These are phyloP conservation scores for Rhododendron williamsianum DNA, from an alignment of 148 eudicot genomes.

Conservation along the genomic window DNA sequence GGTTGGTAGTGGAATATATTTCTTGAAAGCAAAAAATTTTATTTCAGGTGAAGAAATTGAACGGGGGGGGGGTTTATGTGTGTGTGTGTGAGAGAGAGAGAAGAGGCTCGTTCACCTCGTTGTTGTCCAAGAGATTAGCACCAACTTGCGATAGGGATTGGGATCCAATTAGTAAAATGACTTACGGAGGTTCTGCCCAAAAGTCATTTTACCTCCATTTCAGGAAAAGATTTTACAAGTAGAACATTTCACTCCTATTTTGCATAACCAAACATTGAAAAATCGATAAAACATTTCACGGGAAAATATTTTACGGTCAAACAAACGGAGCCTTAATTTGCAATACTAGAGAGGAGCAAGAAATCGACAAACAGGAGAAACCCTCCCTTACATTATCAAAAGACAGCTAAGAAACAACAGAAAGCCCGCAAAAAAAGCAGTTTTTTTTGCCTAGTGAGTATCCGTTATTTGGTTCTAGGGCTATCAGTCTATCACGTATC, in stretches of 20 bases:
- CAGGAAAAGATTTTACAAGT: too few species aligned
- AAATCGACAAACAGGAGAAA: neutral
- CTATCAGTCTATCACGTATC: neutral
- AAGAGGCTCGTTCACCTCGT: neutral
- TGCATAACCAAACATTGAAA: too few species aligned
- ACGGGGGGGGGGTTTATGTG: too few species aligned
- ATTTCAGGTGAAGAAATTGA: neutral
- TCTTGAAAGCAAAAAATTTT: too few species aligned
- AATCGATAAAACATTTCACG: too few species aligned
- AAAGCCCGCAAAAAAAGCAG: neutral
- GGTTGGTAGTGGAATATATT: neutral
- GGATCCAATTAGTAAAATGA: neutral
- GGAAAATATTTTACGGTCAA: neutral
- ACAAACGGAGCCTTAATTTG: neutral
- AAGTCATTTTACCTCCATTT: too few species aligned
- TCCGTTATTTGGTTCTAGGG: neutral
- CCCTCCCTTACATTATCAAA: neutral
- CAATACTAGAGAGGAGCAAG: neutral
- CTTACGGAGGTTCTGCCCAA: neutral
- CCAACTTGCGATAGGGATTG: neutral
- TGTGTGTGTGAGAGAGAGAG: too few species aligned
- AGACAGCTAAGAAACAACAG: neutral
- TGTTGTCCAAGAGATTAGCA: neutral
- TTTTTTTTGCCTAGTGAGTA: neutral
- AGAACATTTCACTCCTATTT: too few species aligned